Evolutionary conservation across 345 rosid species (phyloP).

Genomic region (Sonneratia alba): DNA sequence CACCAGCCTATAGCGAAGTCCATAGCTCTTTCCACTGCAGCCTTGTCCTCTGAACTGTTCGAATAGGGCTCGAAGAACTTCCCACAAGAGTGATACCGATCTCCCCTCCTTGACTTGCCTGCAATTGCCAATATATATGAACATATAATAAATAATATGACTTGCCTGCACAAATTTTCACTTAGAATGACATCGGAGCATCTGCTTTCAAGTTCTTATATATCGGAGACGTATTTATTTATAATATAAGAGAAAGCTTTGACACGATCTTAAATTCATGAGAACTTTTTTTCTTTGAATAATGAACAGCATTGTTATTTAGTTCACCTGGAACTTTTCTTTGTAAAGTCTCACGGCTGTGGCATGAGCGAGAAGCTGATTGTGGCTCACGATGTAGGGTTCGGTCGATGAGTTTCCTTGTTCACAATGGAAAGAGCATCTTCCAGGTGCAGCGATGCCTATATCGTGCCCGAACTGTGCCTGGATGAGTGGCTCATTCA

Average conservation of each 20-base stretch:
- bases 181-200: no score
- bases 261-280: no score
- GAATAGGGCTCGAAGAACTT: constrained; percentile 27
- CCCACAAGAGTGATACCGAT: constrained; percentile 30
- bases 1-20: constrained; percentile 19
- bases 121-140: neutral
- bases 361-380: constrained; percentile 37
- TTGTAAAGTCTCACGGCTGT: constrained; percentile 32
- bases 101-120: constrained; percentile 28
- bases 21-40: constrained; percentile 24
- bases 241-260: no score
- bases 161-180: no score
- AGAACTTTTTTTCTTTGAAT: no score
- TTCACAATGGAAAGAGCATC: constrained; percentile 17
- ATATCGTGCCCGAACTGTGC: constrained; percentile 18
- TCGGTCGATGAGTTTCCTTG: constrained; percentile 31
- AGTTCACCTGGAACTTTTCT: constrained; percentile 20
- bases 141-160: neutral
- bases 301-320: no score
- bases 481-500: constrained; percentile 29
- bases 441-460: constrained; percentile 20
- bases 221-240: no score
- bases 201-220: no score
- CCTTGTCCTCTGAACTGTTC: constrained; percentile 16
- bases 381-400: constrained; percentile 30